A percentile compares a stretch with the other conserved stretches of the same genome.
Evolutionary conservation across 23 red algal genomes (phyloP).

Genomic region (Gracilaria caudata): DNA sequence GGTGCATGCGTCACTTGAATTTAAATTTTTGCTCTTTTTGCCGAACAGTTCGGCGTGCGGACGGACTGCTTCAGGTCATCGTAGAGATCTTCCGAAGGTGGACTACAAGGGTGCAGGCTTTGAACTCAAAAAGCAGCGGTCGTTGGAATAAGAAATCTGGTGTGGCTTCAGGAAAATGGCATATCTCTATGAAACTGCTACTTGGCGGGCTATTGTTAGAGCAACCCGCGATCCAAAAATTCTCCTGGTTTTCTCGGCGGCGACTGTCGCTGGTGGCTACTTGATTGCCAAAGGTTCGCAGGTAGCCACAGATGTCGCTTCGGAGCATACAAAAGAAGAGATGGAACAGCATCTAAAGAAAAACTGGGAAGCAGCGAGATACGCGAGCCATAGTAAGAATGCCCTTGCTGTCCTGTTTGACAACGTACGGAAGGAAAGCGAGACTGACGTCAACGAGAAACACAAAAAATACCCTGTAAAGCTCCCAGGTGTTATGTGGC

Average conservation of each 20-base stretch:
- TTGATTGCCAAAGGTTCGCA: slow-evolving; percentile 42
- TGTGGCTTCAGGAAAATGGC: neutral
- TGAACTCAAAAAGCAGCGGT: no score
- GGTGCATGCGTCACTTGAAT: slow-evolving; percentile 1
- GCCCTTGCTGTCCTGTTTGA: slow-evolving; percentile 66
- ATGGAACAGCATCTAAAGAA: slow-evolving; percentile 47
- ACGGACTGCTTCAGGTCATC: no score
- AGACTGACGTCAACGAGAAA: slow-evolving; percentile 37
- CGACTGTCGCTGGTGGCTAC: slow-evolving; percentile 33
- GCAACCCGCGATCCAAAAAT: slow-evolving; percentile 59
- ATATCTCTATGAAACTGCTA: slow-evolving; percentile 38
- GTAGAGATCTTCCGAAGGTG: no score
- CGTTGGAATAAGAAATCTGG: no score
- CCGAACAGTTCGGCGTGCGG: no score
- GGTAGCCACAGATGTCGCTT: slow-evolving; percentile 24
- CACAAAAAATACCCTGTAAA: slow-evolving; percentile 52
- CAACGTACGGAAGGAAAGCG: slow-evolving; percentile 8
- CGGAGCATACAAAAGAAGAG: slow-evolving; percentile 52
- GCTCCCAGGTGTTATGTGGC: slow-evolving; percentile 54
- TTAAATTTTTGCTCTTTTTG: slow-evolving; percentile 15
- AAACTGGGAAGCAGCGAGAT: slow-evolving; percentile 50
- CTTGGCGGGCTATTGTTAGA: slow-evolving; percentile 51
- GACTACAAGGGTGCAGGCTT: no score
- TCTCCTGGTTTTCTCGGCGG: slow-evolving; percentile 26
- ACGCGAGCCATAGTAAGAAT: slow-evolving; percentile 61